Base-by-base conservation (phyloP, 805 yeast species). In the Ogataea haglerorum region DNA sequence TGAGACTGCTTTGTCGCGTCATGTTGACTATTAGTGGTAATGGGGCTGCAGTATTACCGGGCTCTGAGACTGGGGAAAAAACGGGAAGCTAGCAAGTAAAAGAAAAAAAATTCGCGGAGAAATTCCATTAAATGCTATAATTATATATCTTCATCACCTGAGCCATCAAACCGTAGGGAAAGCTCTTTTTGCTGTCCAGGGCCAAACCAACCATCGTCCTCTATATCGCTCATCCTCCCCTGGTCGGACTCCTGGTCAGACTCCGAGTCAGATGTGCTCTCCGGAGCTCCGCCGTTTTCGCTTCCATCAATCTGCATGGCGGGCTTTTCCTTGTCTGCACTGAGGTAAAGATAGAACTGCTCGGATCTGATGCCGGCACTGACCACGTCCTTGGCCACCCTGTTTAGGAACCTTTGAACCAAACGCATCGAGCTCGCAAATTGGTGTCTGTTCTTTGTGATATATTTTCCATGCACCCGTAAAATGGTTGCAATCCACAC, bases 401-500 rank as follows among this genome's bases (percentile, higher is more conserved):
- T 74, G 34, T 77, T 80, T 47, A 88, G 68, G 54, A 87, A 88
- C 54, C 93, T 72, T 55, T 82, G 95, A 8, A 88, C 65, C 1
- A 85, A 73, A 51, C 90, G 77, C 49, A 87, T 58, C 0, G 83
- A 71, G 42, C 80, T 75, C 2, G 79, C 69, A 53, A 82, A 85
- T 38, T 78, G 73, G 46, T 74, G 79, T 54, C 78, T 80, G 53
- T 84, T 74, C 10, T 61, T 61, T 29, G 76, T 72, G 38, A 93
- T 83, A 60, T 76, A 82, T 48, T 73, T 73, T 10, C 99, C 98
- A 58, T 91, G 97, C 14, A 72, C 61, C 1, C 82, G 70, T 13
- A 93, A 61, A 4, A 89, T 52, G 12, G 74, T 67, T 50, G 81
- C 78, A 24, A 91, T 72, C 98, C 99, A 93, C 9, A 84, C 51